A percentile compares a stretch with the other conserved stretches of the same genome.
phyloP scores from a whole-genome alignment of 768 basidiomycete genomes.

The Candolleomyces eurysporus region DNA sequence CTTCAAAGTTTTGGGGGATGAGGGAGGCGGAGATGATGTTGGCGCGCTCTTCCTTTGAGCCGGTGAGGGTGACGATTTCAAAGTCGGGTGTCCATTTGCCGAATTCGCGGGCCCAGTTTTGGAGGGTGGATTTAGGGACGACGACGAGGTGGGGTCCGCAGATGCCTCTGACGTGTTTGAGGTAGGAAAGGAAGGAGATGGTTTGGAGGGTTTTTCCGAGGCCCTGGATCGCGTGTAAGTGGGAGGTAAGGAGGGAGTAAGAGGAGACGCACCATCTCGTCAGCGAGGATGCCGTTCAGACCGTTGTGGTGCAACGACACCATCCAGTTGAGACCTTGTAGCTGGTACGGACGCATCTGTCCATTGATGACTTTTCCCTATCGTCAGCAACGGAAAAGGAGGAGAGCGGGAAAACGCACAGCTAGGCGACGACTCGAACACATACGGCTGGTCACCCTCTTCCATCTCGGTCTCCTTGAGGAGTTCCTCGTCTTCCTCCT shows the following conservation, averaged over 20 bases:
- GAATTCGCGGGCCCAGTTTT: slow-evolving; percentile 97
- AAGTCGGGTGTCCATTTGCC: slow-evolving; percentile 88
- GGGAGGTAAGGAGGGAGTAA: not conserved
- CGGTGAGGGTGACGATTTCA: slow-evolving; percentile 77
- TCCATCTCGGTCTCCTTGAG: slow-evolving; percentile 82
- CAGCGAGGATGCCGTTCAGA: slow-evolving; percentile 94
- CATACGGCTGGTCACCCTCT: slow-evolving; percentile 85
- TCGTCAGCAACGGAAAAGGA: not conserved
- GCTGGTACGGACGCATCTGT: slow-evolving; percentile 88
- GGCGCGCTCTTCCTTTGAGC: slow-evolving; percentile 86
- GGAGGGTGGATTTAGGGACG: slow-evolving; percentile 97
- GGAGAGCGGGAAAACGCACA: slow-evolving; percentile 51
- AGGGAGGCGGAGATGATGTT: slow-evolving; percentile 77
- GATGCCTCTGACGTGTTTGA: slow-evolving; percentile 77
- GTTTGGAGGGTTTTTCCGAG: slow-evolving; percentile 98
- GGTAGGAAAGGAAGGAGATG: slow-evolving; percentile 93
- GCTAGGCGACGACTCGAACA: slow-evolving; percentile 91
- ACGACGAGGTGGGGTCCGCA: slow-evolving; percentile 90
- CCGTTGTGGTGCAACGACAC: slow-evolving; percentile 94
- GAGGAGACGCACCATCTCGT: slow-evolving; percentile 73
- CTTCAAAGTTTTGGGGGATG: slow-evolving; percentile 86
- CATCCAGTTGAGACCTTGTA: slow-evolving; percentile 98
- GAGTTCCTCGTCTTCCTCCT: slow-evolving; percentile 97
- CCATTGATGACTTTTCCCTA: slow-evolving; percentile 76
- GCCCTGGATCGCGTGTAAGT: slow-evolving; percentile 49